Conservation (phyloP, 768 basidiomycete genomes). For the Galerina marginata region DNA sequence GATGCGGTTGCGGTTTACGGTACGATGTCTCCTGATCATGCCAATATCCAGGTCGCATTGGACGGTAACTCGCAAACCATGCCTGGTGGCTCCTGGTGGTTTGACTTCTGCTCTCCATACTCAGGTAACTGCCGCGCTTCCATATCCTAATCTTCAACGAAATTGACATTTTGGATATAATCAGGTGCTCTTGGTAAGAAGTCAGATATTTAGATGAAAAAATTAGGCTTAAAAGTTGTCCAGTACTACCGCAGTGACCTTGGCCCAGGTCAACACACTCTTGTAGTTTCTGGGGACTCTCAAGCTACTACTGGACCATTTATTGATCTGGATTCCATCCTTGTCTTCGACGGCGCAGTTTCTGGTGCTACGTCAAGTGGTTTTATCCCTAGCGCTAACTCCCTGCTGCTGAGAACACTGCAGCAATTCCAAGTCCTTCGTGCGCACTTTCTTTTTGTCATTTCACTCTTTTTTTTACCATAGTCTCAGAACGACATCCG, state of each 20-base stretch:
- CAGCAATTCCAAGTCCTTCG: slow-evolving; percentile 14
- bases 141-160: not conserved
- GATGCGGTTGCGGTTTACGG: slow-evolving; percentile 61
- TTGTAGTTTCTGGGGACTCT: slow-evolving; percentile 41
- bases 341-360: slow-evolving; percentile 36
- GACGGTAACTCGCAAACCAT: slow-evolving; percentile 44
- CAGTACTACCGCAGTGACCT: slow-evolving; percentile 51
- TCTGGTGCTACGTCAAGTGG: slow-evolving; percentile 4
- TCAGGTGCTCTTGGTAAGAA: slow-evolving; percentile 40
- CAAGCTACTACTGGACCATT: slow-evolving; percentile 38
- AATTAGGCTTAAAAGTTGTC: slow-evolving; percentile 3
- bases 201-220: not conserved
- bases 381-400: slow-evolving; percentile 2
- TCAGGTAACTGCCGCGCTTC: slow-evolving; percentile 18
- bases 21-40: slow-evolving; percentile 56
- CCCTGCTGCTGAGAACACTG: slow-evolving; percentile 9
- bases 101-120: slow-evolving; percentile 27
- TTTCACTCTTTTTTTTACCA: not conserved
- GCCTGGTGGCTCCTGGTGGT: slow-evolving; percentile 42
- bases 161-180: not conserved
- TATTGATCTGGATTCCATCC: slow-evolving; percentile 50
- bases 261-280: slow-evolving; percentile 41
- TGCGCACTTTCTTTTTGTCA: slow-evolving; percentile 7
- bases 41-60: slow-evolving; percentile 48
- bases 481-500: not conserved